Base-by-base conservation (phyloP, 306 rosid species). In the Mimosa bimucronata region DNA sequence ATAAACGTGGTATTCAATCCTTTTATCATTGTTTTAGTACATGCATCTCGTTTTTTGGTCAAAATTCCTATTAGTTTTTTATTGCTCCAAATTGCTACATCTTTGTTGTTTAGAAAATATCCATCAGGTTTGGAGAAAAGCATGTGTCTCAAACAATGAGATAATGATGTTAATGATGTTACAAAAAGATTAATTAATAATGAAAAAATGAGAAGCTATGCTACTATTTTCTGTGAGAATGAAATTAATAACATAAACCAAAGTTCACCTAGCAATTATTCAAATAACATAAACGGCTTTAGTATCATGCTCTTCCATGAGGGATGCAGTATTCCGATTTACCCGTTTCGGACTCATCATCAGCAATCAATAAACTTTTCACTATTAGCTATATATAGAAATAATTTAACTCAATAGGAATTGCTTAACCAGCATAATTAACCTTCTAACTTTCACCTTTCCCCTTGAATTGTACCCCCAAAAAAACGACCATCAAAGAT, bases 311-410 rank as follows among this genome's bases (percentile, higher is more conserved):
- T 34, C 5, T 34, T 34, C 38, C 38, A 34, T 34, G 38, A n/a
- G n/a, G n/a, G n/a, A n/a, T n/a, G n/a, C n/a, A n/a, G n/a, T n/a
- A n/a, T n/a, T n/a, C 38, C 3, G 3, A 34, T 34, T 79, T 79
- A 5, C 46, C 38, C 14, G 44, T 55, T n/a, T 7, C 19, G 23
- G 62, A 45, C 71, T 57, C 44, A 46, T 44, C 44, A 19, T 44
- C 77, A 45, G 5, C 5, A 6, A 60, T 41, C 71, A 73, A 74
- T 29, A 67, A 74, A 66, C n/a, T 67, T 81, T 81, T n/a, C 64
- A 53, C 71, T 66, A 75, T 73, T 64, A 73, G 67, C 2, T 18
- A 70, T 57, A 41, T 52, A 16, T 8, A 55, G 13, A 9, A 77
- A 66, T 38, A 67, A 58, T 58, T 66, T 66, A 66, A 31, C 7